Evolutionary conservation across 192 early-diverging fungal genomes (phyloP).

Genomic region (Coemansia sp.): DNA sequence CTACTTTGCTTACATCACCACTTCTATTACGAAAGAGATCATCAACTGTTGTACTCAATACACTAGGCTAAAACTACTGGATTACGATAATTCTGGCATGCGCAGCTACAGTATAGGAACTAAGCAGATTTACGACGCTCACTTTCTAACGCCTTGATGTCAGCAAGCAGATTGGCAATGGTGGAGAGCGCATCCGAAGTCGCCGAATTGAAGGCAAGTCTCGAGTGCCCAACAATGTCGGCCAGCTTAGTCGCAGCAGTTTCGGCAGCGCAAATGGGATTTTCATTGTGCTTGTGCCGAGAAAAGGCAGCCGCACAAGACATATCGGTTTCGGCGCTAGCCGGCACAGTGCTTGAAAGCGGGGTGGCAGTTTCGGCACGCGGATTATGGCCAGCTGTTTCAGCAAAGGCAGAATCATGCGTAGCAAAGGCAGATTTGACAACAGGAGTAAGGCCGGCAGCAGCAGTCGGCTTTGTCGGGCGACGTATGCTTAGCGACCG

Average conservation of each 20-base stretch:
- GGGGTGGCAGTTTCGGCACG: background rate
- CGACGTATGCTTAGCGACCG: slow-evolving; percentile 20
- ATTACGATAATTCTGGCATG: too few relatives aligned
- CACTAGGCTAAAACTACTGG: too few relatives aligned
- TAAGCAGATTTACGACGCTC: too few relatives aligned
- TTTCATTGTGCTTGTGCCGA: too few relatives aligned
- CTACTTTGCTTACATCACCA: too few relatives aligned
- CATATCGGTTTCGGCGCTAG: background rate
- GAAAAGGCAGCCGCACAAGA: too few relatives aligned
- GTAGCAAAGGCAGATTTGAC: background rate
- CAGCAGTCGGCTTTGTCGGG: slow-evolving; percentile 1
- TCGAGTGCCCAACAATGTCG: slow-evolving; percentile 12
- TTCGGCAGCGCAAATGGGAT: background rate
- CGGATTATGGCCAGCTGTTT: background rate
- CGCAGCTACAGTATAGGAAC: too few relatives aligned
- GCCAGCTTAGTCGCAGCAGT: slow-evolving; percentile 9
- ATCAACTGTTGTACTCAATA: too few relatives aligned
- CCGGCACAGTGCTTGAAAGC: background rate
- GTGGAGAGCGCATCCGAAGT: slow-evolving; percentile 13
- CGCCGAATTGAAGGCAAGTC: slow-evolving; percentile 16
- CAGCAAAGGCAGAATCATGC: too few relatives aligned
- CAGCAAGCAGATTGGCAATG: slow-evolving; percentile 12
- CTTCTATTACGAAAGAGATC: too few relatives aligned
- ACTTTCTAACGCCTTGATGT: slow-evolving; percentile 6
- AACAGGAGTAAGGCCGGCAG: slow-evolving; percentile 17